phyloP scores from a whole-genome alignment of 495 filamentous ascomycete genomes.

The Cercophora sp. region DNA sequence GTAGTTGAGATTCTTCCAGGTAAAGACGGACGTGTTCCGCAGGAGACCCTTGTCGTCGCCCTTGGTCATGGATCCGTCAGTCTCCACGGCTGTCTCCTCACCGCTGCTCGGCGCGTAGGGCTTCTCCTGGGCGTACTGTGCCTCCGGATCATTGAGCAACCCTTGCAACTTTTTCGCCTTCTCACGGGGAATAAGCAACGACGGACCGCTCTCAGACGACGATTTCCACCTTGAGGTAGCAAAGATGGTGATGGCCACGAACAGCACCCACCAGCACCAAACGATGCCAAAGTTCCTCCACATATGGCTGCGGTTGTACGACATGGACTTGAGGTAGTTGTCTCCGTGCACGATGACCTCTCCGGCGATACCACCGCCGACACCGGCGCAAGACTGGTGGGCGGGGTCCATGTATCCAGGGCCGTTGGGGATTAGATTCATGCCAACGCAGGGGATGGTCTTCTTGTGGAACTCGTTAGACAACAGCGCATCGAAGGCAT shows the following conservation, averaged over 20 bases:
- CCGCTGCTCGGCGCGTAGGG: slow-evolving; percentile 14
- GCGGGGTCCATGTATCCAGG: slow-evolving; percentile 44
- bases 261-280: slow-evolving; percentile 62
- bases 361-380: slow-evolving; percentile 51
- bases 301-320: slow-evolving; percentile 61
- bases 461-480: slow-evolving; percentile 63
- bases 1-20: slow-evolving; percentile 58
- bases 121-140: slow-evolving; percentile 41
- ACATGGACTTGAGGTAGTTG: slow-evolving; percentile 56
- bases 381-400: slow-evolving; percentile 55
- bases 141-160: slow-evolving; percentile 25
- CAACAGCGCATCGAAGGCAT: slow-evolving; percentile 67
- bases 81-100: slow-evolving; percentile 37
- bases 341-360: slow-evolving; percentile 53
- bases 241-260: slow-evolving; percentile 61
- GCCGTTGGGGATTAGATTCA: slow-evolving; percentile 55
- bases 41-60: slow-evolving; percentile 27
- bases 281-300: slow-evolving; percentile 83
- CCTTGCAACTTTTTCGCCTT: slow-evolving; percentile 18
- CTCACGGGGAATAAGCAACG: slow-evolving; percentile 35
- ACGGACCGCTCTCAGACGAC: slow-evolving; percentile 27
- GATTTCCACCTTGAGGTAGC: slow-evolving; percentile 53
- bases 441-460: slow-evolving; percentile 45
- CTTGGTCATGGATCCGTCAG: background rate
- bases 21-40: slow-evolving; percentile 53